Conservation (phyloP, 176 grass and related monocot species). For the Ampelocalamus luodianensis region DNA sequence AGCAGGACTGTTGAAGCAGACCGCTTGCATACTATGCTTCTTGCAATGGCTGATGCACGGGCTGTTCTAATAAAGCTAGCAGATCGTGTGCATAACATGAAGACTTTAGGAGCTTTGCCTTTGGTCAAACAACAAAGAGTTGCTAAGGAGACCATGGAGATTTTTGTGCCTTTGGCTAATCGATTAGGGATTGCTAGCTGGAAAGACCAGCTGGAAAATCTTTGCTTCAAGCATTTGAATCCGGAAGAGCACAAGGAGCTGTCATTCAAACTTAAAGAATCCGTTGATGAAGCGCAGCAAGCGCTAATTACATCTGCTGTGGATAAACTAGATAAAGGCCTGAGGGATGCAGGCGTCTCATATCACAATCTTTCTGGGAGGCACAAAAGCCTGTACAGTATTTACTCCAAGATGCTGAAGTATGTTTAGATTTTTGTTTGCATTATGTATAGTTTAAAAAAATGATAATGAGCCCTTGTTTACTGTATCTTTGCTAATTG, state of each 20-base stretch:
- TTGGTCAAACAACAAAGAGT: constrained; percentile 60
- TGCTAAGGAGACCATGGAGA: constrained; percentile 66
- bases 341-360: constrained; percentile 55
- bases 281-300: constrained; percentile 67
- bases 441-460: constrained; percentile 10
- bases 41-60: constrained; percentile 81
- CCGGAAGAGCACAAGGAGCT: constrained; percentile 61
- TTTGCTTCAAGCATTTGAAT: constrained; percentile 66
- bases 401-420: constrained; percentile 74
- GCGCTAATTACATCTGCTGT: constrained; percentile 57
- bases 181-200: constrained; percentile 69
- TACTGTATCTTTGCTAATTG: constrained; percentile 24
- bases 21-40: constrained; percentile 87
- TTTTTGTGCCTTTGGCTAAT: constrained; percentile 74
- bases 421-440: constrained; percentile 39
- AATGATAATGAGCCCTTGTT: neutral
- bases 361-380: constrained; percentile 75
- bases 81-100: constrained; percentile 75
- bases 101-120: constrained; percentile 61
- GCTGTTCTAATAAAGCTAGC: constrained; percentile 75
- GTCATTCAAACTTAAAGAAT: constrained; percentile 61
- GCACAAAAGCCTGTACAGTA: constrained; percentile 62
- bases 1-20: constrained; percentile 75
- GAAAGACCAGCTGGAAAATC: constrained; percentile 69
- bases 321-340: constrained; percentile 53